A percentile compares a stretch with the other conserved stretches of the same genome.
These are phyloP conservation scores for Boletus subparvulus DNA, from an alignment of 768 basidiomycete species.

Conservation along the genomic window DNA sequence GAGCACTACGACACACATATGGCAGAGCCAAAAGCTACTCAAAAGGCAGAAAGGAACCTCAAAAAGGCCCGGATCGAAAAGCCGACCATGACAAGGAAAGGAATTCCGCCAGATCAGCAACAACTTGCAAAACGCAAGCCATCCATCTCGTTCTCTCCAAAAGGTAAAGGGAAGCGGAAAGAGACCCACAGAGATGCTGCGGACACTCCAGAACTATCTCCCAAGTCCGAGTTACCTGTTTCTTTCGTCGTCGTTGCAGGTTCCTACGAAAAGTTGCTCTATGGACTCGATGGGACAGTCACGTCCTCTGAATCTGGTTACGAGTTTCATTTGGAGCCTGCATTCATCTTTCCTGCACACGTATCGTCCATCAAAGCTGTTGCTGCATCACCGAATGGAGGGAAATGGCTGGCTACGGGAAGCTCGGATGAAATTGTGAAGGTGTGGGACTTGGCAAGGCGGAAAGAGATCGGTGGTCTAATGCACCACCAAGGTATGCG, in stretches of 20 bases:
- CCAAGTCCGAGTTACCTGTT: conserved; percentile 38
- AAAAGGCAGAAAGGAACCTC: conserved; percentile 19
- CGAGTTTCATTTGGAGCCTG: conserved; percentile 58
- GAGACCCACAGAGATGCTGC: background rate
- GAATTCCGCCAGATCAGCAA: background rate
- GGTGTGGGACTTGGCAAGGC: conserved; percentile 89
- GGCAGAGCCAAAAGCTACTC: conserved; percentile 19
- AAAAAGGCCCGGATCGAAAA: conserved; percentile 29
- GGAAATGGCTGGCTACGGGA: conserved; percentile 95
- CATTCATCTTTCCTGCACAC: conserved; percentile 97
- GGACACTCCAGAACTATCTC: background rate
- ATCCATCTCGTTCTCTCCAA: conserved; percentile 16
- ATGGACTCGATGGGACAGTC: conserved; percentile 75
- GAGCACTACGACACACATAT: conserved; percentile 1
- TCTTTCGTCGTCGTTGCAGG: conserved; percentile 89
- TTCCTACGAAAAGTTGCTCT: conserved; percentile 95
- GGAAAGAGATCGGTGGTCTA: conserved; percentile 92
- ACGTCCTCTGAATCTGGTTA: conserved; percentile 31
- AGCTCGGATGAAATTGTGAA: conserved; percentile 96
- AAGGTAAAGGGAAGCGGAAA: conserved; percentile 33
- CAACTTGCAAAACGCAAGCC: background rate
- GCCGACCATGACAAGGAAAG: conserved; percentile 1
- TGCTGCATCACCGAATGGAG: conserved; percentile 82
- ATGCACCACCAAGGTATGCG: conserved; percentile 89
- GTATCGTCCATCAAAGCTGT: conserved; percentile 90